phyloP scores from a whole-genome alignment of 768 basidiomycete genomes.

The Boletus subparvulus region DNA sequence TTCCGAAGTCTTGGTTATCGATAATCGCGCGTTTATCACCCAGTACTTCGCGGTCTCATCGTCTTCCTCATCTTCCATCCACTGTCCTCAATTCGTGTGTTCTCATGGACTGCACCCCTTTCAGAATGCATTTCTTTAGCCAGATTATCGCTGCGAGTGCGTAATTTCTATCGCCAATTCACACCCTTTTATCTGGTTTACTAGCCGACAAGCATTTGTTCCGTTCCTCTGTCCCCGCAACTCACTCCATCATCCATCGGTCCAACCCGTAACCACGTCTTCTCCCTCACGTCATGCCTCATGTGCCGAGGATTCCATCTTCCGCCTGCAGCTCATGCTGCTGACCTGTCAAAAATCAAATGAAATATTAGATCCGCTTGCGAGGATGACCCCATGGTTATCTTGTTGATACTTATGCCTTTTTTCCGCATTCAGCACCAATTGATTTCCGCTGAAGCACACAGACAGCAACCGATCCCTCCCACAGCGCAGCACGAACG shows the following conservation, averaged over 20 bases:
- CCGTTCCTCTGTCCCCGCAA: background rate
- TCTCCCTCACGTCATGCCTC: constrained; percentile 9
- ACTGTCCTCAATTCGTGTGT: background rate
- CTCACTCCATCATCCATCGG: background rate
- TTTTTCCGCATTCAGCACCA: background rate
- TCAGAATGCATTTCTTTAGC: background rate
- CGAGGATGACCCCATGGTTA: background rate
- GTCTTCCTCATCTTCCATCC: background rate
- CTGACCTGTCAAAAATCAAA: constrained; percentile 3
- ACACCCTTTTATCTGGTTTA: background rate
- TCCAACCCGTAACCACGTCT: constrained; percentile 1
- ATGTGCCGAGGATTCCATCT: constrained; percentile 2
- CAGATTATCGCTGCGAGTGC: constrained; percentile 4
- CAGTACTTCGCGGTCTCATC: background rate
- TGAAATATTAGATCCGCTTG: constrained; percentile 1
- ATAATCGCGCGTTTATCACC: constrained; percentile 28
- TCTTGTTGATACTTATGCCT: constrained; percentile 1
- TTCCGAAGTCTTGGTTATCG: constrained; percentile 22
- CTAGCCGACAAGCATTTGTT: background rate
- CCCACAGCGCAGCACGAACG: constrained; percentile 12
- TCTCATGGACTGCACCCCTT: background rate
- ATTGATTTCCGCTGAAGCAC: background rate
- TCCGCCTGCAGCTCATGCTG: constrained; percentile 1
- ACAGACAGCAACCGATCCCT: background rate
- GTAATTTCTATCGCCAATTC: constrained; percentile 8